Base-by-base conservation (phyloP, 352 stramenopile species). In the Thalassiosira hispida region DNA sequence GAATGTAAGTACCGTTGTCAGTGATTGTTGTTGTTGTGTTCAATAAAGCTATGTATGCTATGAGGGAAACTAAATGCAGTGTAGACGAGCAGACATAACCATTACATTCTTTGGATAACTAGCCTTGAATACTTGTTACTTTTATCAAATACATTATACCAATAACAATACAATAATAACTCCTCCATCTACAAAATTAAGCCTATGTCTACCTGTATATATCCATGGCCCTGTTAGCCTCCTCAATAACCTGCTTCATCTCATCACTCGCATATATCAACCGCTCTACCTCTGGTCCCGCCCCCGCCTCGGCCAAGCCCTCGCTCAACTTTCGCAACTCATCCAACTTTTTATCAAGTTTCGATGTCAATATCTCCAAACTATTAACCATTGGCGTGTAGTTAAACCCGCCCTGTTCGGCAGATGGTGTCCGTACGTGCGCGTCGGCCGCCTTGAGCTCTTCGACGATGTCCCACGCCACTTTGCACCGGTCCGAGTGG, bases 381-480 rank as follows among this genome's bases (percentile, higher is more conserved):
- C 73, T 59, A 14, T 59, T 8, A 12, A 88, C 20, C 27, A 88
- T 46, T 2, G 81, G 72, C 2, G 23, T 33, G 44, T 83, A 81
- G 22, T 71, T 67, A 8, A 71, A 29, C 22, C 60, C 9, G 23
- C 12, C 27, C 16, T 49, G 20, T 47, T 7, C 23, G 4, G 60
- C 49, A 12, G 49, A 9, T 47, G 38, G 23, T 57, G 27, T 29
- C 9, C n/a, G 31, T 18, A 33, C 59, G 18, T 83, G 81, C 46
- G 72, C 76, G 68, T 88, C 81, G 5, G 81, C 81, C 0, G 77
- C 77, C 56, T 86, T 75, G 8, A 88, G 49, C 62, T 88, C 81
- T 66, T 88, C 81, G 25, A 88, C 81, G 53, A 88, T 84, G 31
- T 88, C 81, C 81, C 81, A 88, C 46, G 77, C 77, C 16, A 88